A percentile compares a stretch with the other conserved stretches of the same genome.
These are phyloP conservation scores for Phaeosphaeriaceae sp. DNA, from an alignment of 2,329 filamentous ascomycete genomes.

Conservation along the genomic window DNA sequence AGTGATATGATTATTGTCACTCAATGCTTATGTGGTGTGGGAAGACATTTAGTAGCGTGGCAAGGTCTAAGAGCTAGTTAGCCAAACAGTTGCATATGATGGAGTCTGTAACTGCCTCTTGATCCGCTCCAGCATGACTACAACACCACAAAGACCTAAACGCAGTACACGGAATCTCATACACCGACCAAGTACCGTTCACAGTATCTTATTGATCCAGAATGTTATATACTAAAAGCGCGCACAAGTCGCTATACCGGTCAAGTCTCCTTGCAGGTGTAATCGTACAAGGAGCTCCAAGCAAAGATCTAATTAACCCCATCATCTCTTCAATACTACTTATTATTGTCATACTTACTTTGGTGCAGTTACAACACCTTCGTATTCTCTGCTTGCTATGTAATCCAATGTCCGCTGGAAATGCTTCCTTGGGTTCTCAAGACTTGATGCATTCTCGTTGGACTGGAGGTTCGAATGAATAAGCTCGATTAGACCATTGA, in stretches of 20 bases:
- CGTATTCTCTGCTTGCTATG: conserved; percentile 88
- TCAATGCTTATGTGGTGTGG: no score
- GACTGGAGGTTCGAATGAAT: conserved; percentile 95
- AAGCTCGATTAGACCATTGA: conserved; percentile 96
- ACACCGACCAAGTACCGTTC: neutral
- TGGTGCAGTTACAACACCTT: conserved; percentile 79
- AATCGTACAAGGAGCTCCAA: conserved; percentile 14
- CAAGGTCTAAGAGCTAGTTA: neutral
- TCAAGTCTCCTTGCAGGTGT: conserved; percentile 7
- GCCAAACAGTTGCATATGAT: no score
- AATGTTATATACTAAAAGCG: conserved; percentile 17
- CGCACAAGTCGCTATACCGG: conserved; percentile 4
- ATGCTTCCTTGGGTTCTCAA: conserved; percentile 91
- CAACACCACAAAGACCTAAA: no score
- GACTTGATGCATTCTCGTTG: conserved; percentile 79
- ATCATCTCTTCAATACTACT: neutral
- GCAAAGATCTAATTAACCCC: neutral
- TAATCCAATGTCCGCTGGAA: conserved; percentile 95
- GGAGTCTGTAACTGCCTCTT: no score
- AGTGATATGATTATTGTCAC: no score
- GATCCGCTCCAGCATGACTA: neutral
- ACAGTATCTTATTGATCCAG: conserved; percentile 11
- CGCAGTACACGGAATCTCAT: neutral
- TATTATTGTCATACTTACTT: conserved; percentile 47
- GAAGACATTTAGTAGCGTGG: no score